Evolutionary conservation across 1,139 yeast genomes (phyloP).

Genomic region (Blastobotrys raffinosifermentans): DNA sequence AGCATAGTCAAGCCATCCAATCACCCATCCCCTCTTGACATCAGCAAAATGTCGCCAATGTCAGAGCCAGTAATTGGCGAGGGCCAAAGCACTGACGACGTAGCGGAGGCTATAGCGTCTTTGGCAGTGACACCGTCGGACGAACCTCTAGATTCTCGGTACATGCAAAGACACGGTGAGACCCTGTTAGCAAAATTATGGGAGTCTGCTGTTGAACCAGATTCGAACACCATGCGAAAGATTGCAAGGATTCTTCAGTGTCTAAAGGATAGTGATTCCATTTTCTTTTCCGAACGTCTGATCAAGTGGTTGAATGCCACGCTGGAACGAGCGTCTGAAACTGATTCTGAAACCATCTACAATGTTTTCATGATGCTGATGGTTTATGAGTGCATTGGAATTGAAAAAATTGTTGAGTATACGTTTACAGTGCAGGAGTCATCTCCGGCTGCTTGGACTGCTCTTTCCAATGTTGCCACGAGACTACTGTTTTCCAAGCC

Average conservation of each 20-base stretch:
- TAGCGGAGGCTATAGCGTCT: conserved; percentile 2
- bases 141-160: conserved; percentile 17
- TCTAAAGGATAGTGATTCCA: conserved; percentile 21
- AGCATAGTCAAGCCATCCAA: conserved; percentile 17
- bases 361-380: conserved; percentile 31
- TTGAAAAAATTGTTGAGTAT: conserved; percentile 33
- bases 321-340: conserved; percentile 20
- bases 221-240: conserved; percentile 13
- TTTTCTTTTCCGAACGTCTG: conserved; percentile 20
- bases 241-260: conserved; percentile 19
- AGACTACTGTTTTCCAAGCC: too few relatives aligned
- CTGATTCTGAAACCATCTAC: conserved; percentile 23
- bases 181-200: conserved; percentile 16
- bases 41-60: conserved; percentile 27
- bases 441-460: conserved; percentile 18
- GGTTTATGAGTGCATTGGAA: conserved; percentile 34
- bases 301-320: conserved; percentile 25
- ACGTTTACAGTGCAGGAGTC: conserved; percentile 25
- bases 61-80: conserved; percentile 18
- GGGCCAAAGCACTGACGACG: conserved; percentile 4
- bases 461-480: too few relatives aligned
- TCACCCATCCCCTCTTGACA: conserved; percentile 21
- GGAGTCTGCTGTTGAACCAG: conserved; percentile 8
- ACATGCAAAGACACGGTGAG: conserved; percentile 18
- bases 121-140: conserved; percentile 9